Percentiles rank a stretch among this genome's conserved stretches.
Conservation (phyloP, 371 early-diverging fungal genomes). For the Mycotypha africana region DNA sequence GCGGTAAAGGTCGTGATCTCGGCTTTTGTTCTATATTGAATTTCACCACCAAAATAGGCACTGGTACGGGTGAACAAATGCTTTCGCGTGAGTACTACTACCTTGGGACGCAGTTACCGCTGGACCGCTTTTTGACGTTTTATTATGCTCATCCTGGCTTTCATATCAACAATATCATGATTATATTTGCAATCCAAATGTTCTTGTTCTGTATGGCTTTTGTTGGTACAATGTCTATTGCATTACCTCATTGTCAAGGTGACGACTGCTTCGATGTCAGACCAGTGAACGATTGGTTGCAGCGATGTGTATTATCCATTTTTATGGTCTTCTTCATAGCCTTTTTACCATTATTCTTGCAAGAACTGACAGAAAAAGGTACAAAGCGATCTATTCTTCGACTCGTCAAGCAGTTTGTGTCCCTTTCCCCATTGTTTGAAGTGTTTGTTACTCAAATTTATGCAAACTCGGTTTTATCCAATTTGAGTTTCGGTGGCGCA, state of each 20-base stretch:
- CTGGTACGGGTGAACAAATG: slow-evolving; percentile 91
- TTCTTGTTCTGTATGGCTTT: slow-evolving; percentile 78
- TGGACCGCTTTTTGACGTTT: slow-evolving; percentile 84
- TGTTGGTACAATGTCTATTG: slow-evolving; percentile 66
- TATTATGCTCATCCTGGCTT: slow-evolving; percentile 88
- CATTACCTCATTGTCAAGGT: slow-evolving; percentile 46
- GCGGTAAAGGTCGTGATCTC: slow-evolving; percentile 89
- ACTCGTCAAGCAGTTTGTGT: slow-evolving; percentile 78
- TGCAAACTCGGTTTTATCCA: slow-evolving; percentile 74
- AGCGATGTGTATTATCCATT: slow-evolving; percentile 72
- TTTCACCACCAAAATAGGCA: slow-evolving; percentile 87
- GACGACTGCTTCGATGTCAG: slow-evolving; percentile 65
- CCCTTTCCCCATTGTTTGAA: slow-evolving; percentile 84
- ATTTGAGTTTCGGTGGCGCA: slow-evolving; percentile 82
- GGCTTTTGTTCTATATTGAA: slow-evolving; percentile 86
- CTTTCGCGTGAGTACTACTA: slow-evolving; percentile 87
- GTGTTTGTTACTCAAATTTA: slow-evolving; percentile 90
- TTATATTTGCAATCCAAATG: slow-evolving; percentile 80
- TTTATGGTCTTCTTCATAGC: slow-evolving; percentile 77
- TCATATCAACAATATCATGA: slow-evolving; percentile 89
- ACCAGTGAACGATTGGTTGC: slow-evolving; percentile 78
- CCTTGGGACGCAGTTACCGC: slow-evolving; percentile 75
- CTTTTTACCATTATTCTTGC: slow-evolving; percentile 82
- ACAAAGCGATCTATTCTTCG: slow-evolving; percentile 66
- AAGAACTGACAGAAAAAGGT: slow-evolving; percentile 85